Conservation (phyloP, 768 basidiomycete genomes). For the Mycena olivaceomarginata region DNA sequence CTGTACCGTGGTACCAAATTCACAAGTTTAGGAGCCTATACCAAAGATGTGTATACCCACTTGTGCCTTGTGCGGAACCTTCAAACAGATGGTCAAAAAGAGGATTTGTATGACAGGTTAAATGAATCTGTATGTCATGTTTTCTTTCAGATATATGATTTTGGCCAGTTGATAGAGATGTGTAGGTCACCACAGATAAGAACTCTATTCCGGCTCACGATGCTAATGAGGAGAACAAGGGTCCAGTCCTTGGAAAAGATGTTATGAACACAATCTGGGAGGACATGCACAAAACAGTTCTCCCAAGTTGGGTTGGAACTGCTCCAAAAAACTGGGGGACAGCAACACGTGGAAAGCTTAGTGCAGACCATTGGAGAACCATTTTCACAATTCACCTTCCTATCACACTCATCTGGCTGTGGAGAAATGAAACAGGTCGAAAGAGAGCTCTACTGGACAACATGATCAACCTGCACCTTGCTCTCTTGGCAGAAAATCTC, state of each 20-base stretch:
- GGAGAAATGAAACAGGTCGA: constrained; percentile 48
- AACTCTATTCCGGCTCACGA: not conserved
- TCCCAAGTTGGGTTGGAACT: constrained; percentile 49
- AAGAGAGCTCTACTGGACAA: constrained; percentile 49
- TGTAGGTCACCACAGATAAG: not conserved
- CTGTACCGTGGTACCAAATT: not conserved
- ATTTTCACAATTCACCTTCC: constrained; percentile 55
- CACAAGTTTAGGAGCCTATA: not conserved
- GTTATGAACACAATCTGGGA: constrained; percentile 32
- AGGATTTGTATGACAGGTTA: not conserved
- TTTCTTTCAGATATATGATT: not conserved
- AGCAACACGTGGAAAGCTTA: constrained; percentile 52
- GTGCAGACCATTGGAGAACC: constrained; percentile 59
- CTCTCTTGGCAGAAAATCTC: constrained; percentile 46
- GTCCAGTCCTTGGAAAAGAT: constrained; percentile 40
- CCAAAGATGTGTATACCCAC: not conserved
- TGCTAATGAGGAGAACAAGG: not conserved
- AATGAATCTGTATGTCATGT: not conserved
- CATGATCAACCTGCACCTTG: constrained; percentile 54
- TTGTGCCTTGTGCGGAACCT: not conserved
- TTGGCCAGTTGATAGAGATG: too few species aligned
- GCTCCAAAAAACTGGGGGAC: constrained; percentile 49
- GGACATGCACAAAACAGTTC: constrained; percentile 48
- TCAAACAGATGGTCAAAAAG: not conserved
- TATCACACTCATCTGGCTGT: constrained; percentile 58